Conservation (phyloP, 2,329 filamentous ascomycete species). For the Claviceps maximensis region DNA sequence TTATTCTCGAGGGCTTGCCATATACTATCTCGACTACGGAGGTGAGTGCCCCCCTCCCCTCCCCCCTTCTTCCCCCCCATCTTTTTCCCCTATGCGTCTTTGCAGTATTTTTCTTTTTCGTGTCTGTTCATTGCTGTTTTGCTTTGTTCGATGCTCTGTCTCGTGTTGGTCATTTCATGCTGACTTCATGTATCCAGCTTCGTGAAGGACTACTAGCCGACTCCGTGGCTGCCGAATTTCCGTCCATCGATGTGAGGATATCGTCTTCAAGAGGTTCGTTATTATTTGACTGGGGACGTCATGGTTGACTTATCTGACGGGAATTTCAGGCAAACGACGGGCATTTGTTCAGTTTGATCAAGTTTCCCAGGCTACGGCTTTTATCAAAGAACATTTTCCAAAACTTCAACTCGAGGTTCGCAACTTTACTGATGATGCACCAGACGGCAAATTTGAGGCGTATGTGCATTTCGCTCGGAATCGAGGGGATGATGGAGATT, state of each 20-base stretch:
- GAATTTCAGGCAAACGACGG: slow-evolving; percentile 21
- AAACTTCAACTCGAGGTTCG: slow-evolving; percentile 23
- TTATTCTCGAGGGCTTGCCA: slow-evolving; percentile 43
- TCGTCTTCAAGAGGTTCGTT: slow-evolving; percentile 21
- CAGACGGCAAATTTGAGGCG: slow-evolving; percentile 24
- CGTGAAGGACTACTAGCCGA: slow-evolving; percentile 22
- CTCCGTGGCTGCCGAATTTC: slow-evolving; percentile 22
- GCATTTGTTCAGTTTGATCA: slow-evolving; percentile 30
- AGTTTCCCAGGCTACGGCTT: slow-evolving; percentile 25
- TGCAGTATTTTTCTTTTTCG: background rate
- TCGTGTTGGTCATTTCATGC: background rate
- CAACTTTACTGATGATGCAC: slow-evolving; percentile 23
- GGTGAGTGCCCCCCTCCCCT: slow-evolving; percentile 19
- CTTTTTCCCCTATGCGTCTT: background rate
- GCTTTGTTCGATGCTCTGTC: too few relatives aligned
- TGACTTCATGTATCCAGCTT: slow-evolving; percentile 15
- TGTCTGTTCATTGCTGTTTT: background rate
- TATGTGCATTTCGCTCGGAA: slow-evolving; percentile 29
- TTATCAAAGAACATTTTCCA: slow-evolving; percentile 30
- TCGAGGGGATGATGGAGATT: slow-evolving; percentile 21
- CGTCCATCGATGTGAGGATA: slow-evolving; percentile 26
- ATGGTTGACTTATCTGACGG: background rate
- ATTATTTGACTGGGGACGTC: background rate
- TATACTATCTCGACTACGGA: slow-evolving; percentile 35
- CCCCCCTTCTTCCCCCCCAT: too few relatives aligned